phyloP scores from a whole-genome alignment of 805 yeast genomes.

The Metschnikowia henanensis region DNA sequence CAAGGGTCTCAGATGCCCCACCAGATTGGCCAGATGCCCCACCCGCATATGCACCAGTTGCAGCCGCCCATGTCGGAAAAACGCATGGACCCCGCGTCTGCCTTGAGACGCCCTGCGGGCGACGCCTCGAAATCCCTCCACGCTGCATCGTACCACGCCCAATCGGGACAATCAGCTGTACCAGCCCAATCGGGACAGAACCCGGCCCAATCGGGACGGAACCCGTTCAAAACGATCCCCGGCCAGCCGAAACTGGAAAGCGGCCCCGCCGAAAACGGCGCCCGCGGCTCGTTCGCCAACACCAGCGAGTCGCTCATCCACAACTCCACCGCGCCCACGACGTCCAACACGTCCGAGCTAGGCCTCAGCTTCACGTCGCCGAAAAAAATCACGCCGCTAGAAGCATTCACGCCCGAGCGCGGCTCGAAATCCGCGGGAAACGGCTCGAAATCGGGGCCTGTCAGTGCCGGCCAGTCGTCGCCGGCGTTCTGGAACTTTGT shows the following conservation, averaged over 20 bases:
- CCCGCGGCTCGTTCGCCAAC: slow-evolving; percentile 12
- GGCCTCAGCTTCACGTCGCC: slow-evolving; percentile 43
- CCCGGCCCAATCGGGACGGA: no score
- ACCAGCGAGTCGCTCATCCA: slow-evolving; percentile 19
- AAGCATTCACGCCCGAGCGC: slow-evolving; percentile 46
- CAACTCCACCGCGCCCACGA: slow-evolving; percentile 24
- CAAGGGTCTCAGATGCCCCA: background rate
- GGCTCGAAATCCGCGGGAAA: slow-evolving; percentile 31
- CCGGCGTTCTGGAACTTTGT: slow-evolving; percentile 96
- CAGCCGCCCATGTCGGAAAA: slow-evolving; percentile 21
- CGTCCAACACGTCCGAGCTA: slow-evolving; percentile 33
- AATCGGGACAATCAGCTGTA: no score
- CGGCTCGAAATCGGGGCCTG: slow-evolving; percentile 22
- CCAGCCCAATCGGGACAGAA: no score
- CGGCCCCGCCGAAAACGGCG: slow-evolving; percentile 2
- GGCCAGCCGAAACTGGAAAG: slow-evolving; percentile 3
- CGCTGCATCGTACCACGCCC: background rate
- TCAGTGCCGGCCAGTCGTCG: slow-evolving; percentile 56
- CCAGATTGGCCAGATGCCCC: background rate
- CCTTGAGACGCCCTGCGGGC: slow-evolving; percentile 22
- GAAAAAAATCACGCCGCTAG: slow-evolving; percentile 41
- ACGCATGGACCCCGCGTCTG: slow-evolving; percentile 44
- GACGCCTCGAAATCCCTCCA: no score
- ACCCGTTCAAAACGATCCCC: slow-evolving; percentile 5
- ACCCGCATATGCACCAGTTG: slow-evolving; percentile 9